A percentile compares a stretch with the other conserved stretches of the same genome.
Conservation (phyloP, 108 stramenopile species). For the Aurantiochytrium sp. region DNA sequence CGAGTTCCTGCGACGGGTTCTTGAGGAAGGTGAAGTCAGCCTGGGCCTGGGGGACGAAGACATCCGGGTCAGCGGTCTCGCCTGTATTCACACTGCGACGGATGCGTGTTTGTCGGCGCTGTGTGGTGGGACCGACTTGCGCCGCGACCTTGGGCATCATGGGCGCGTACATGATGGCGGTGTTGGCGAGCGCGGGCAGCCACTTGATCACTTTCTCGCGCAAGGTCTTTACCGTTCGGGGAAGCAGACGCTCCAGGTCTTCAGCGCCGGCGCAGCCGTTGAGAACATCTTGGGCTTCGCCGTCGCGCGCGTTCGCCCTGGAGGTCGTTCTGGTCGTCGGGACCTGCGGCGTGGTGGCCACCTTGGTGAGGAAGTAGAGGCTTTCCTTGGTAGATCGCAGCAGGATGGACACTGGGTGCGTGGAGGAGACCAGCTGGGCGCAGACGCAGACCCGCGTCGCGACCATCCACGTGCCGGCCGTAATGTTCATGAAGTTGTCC, state of each 20-base stretch:
- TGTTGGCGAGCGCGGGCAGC: not conserved
- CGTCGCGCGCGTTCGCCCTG: too few species aligned
- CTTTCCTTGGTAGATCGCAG: not conserved
- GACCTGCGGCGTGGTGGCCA: too few species aligned
- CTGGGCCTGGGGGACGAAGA: not conserved
- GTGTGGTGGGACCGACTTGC: not conserved
- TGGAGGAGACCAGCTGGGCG: not conserved
- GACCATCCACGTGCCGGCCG: not conserved
- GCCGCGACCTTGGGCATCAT: not conserved
- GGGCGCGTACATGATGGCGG: not conserved
- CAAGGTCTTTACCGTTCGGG: not conserved
- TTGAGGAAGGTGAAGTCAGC: not conserved
- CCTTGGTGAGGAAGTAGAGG: too few species aligned
- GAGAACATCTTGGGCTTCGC: too few species aligned
- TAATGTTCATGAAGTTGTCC: not conserved
- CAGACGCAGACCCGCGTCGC: not conserved
- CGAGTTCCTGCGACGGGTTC: too few species aligned
- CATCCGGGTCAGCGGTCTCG: not conserved
- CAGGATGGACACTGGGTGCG: not conserved
- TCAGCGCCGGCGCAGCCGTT: too few species aligned
- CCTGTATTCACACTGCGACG: not conserved
- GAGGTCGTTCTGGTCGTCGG: too few species aligned
- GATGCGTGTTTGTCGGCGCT: not conserved
- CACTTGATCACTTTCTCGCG: not conserved
- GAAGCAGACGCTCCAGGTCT: not conserved